Evolutionary conservation across 2,329 filamentous ascomycete genomes (phyloP).

Genomic region (Claviceps quebecensis): DNA sequence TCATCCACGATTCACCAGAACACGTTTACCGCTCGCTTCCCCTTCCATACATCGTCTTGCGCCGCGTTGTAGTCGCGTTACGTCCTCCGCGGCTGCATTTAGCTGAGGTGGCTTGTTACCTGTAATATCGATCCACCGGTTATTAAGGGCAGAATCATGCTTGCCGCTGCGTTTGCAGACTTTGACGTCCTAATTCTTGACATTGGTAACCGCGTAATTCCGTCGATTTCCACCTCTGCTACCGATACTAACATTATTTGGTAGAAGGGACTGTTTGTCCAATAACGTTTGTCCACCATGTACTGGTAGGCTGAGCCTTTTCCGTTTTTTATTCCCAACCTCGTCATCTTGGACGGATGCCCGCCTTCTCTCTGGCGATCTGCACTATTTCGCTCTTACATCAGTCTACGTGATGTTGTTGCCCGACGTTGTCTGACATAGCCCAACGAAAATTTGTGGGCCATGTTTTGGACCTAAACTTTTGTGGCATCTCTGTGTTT

Average conservation of each 20-base stretch:
- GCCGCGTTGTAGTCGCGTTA: too few species aligned
- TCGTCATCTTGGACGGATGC: not conserved
- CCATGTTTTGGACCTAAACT: not conserved
- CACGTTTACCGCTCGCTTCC: not conserved
- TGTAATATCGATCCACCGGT: too few species aligned
- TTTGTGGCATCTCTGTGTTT: not conserved
- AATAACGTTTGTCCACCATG: constrained; percentile 73
- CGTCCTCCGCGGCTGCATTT: too few species aligned
- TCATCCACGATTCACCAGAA: not conserved
- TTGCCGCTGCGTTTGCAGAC: constrained; percentile 11
- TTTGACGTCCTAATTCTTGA: constrained; percentile 22
- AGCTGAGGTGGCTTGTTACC: too few species aligned
- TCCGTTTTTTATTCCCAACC: not conserved
- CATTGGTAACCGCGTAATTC: constrained; percentile 18
- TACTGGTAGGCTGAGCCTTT: constrained; percentile 47
- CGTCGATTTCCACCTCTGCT: not conserved
- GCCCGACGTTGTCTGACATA: not conserved
- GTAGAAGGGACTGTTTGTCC: constrained; percentile 71
- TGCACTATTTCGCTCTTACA: not conserved
- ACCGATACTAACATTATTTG: constrained; percentile 2
- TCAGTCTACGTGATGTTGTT: not conserved
- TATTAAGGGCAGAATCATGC: constrained; percentile 2
- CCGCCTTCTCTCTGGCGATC: not conserved
- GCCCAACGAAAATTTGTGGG: not conserved
- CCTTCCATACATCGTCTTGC: not conserved